These are phyloP conservation scores for Thalassiosira hispida DNA, from an alignment of 352 stramenopile species.

Conservation along the genomic window DNA sequence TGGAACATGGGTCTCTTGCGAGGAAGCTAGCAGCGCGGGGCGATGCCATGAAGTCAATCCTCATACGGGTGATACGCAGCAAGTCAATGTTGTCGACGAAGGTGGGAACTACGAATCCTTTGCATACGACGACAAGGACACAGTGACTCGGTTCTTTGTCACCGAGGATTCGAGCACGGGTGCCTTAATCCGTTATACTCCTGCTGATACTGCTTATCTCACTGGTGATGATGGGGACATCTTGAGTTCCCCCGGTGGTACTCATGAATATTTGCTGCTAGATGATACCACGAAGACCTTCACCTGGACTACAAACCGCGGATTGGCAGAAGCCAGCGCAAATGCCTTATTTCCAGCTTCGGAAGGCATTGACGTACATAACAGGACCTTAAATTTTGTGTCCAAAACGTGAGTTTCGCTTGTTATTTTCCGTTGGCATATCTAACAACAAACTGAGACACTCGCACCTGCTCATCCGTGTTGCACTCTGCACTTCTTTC, in stretches of 20 bases:
- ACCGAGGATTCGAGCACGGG: conserved; percentile 50
- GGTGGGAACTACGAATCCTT: conserved; percentile 52
- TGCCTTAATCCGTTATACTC: conserved; percentile 42
- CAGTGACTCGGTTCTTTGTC: conserved; percentile 28
- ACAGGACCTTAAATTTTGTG: conserved; percentile 49
- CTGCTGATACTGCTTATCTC: background rate
- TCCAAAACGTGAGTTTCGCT: conserved; percentile 48
- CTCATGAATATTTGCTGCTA: conserved; percentile 35
- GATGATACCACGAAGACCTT: background rate
- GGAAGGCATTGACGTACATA: conserved; percentile 61
- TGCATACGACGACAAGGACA: conserved; percentile 28
- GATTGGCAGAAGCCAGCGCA: background rate
- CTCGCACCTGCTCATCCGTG: background rate
- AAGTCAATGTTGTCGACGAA: background rate
- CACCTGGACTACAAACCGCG: background rate
- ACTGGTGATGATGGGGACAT: conserved; percentile 2
- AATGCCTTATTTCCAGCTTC: conserved; percentile 19
- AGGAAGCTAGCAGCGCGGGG: conserved; percentile 35
- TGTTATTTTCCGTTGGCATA: too few relatives aligned
- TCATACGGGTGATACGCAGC: conserved; percentile 13
- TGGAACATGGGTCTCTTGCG: conserved; percentile 50
- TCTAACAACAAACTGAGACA: too few relatives aligned
- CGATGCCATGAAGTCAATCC: conserved; percentile 49
- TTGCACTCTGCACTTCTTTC: background rate
- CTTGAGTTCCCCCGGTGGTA: background rate